These are phyloP conservation scores for Ogataea sp. DNA, from an alignment of 805 yeast species.

Conservation along the genomic window DNA sequence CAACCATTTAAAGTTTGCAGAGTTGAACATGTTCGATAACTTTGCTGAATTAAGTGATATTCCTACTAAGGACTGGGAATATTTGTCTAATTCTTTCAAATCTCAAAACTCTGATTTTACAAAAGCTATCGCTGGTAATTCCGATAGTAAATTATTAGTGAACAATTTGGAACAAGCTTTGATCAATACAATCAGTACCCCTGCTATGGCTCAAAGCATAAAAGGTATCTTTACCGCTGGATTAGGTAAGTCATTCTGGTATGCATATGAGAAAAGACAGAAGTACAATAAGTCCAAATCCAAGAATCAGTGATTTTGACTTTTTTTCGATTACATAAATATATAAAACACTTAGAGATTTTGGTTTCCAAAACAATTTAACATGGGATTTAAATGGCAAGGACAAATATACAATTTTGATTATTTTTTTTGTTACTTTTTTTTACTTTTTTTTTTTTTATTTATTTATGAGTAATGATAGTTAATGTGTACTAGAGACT, in stretches of 20 bases:
- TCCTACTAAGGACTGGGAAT: constrained; percentile 26
- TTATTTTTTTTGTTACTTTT: no score
- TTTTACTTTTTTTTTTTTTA: no score
- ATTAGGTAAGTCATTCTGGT: constrained; percentile 53
- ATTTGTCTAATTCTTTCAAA: constrained; percentile 16
- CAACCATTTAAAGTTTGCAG: neutral
- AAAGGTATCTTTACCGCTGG: constrained; percentile 93
- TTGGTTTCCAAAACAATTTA: no score
- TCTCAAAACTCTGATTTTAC: constrained; percentile 27
- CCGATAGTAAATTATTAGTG: constrained; percentile 16
- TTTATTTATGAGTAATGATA: no score
- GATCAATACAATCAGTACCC: constrained; percentile 48
- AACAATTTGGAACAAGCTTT: constrained; percentile 32
- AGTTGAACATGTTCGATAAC: constrained; percentile 1
- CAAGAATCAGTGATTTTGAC: no score
- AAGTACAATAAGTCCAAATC: constrained; percentile 21
- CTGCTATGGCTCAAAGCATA: constrained; percentile 68
- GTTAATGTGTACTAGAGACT: no score
- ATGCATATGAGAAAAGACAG: constrained; percentile 64
- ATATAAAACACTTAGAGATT: no score
- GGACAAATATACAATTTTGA: no score
- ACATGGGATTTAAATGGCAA: no score
- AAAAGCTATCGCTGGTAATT: constrained; percentile 34
- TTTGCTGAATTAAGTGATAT: constrained; percentile 13
- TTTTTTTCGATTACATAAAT: no score